Base-by-base conservation (phyloP, 768 basidiomycete genomes). In the Rhizopogon vulgaris region DNA sequence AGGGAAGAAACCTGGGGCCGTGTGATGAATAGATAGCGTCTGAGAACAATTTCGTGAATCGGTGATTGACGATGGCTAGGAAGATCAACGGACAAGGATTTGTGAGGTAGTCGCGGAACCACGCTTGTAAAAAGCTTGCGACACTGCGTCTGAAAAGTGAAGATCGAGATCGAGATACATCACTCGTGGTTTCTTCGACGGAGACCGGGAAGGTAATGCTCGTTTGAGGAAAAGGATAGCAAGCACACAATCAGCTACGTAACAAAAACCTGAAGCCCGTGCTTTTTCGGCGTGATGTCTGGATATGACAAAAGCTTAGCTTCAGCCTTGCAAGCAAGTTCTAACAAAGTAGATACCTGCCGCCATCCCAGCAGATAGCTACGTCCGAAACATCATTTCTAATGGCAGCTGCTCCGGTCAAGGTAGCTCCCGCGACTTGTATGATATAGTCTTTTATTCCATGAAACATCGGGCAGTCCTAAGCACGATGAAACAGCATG, bases 131-230 rank as follows among this genome's bases (percentile, higher is more conserved):
- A 92, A 90, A 0, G 92, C 90, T 37, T 87, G 78, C 0, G 87
- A 86, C 41, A 94, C 91, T 0, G 82, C 92, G 61, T 96, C 93
- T 4, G 87, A 89, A 60, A 90, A 93, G 65, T 97, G 94, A 3
- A 96, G 74, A 64, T 97, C 94, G 8, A 97, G 71, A 63, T 97
- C 94, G 45, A 98, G 75, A 69, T 96, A 96, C 80, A 97, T 83
- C 10, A 94, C 76, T 2, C 87, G 79, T 0, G 79, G 74, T 55
- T 76, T 78, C 50, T 69, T 63, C 28, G 53, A 46, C 15, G 63
- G 39, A n/a, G 60, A 25, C 17, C 49, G 22, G 41, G 34, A 49
- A 48, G 63, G 56, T 1, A 60, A 57, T 5, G 69, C 54, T 17
- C 75, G 74, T 56, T 79, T 83, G 39, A 96, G 76, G 4, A 78